phyloP scores from a whole-genome alignment of 495 filamentous ascomycete species.

The Lophiostoma macrostomum region DNA sequence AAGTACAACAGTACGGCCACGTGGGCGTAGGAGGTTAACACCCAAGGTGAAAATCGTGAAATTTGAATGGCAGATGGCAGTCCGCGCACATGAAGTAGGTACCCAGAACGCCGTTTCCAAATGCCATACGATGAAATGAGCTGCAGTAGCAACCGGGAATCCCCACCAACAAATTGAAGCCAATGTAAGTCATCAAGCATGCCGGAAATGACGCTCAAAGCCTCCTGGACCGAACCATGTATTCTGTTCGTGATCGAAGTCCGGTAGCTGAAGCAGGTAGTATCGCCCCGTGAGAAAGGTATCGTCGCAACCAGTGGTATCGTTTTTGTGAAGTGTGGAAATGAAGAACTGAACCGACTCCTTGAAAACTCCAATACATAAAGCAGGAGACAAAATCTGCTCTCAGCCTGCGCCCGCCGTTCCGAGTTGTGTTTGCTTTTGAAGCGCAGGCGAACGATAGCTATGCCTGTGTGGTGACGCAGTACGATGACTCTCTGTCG shows the following conservation, averaged over 20 bases:
- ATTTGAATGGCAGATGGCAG: not conserved
- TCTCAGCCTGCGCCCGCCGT: constrained; percentile 29
- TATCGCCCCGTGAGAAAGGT: constrained; percentile 5
- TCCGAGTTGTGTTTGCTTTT: constrained; percentile 26
- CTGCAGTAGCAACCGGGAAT: constrained; percentile 3
- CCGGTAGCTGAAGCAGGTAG: not conserved
- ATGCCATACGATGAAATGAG: constrained; percentile 6
- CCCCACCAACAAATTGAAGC: not conserved
- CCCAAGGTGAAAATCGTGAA: too few species aligned
- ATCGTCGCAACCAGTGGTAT: not conserved
- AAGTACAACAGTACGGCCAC: too few species aligned
- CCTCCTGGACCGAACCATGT: too few species aligned
- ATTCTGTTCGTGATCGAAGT: too few species aligned
- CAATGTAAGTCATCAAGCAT: not conserved
- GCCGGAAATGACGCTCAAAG: not conserved
- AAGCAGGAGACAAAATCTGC: not conserved
- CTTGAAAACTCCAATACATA: constrained; percentile 6
- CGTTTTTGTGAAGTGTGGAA: not conserved
- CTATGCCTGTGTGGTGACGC: constrained; percentile 30
- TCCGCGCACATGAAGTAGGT: too few species aligned
- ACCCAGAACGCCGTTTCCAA: constrained; percentile 16
- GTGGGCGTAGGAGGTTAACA: too few species aligned
- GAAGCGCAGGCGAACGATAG: constrained; percentile 28
- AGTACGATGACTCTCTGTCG: constrained; percentile 28
- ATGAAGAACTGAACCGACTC: constrained; percentile 8